A percentile compares a stretch with the other conserved stretches of the same genome.
phyloP scores from a whole-genome alignment of 2,329 filamentous ascomycete genomes.

The Celoporthe dispersa region DNA sequence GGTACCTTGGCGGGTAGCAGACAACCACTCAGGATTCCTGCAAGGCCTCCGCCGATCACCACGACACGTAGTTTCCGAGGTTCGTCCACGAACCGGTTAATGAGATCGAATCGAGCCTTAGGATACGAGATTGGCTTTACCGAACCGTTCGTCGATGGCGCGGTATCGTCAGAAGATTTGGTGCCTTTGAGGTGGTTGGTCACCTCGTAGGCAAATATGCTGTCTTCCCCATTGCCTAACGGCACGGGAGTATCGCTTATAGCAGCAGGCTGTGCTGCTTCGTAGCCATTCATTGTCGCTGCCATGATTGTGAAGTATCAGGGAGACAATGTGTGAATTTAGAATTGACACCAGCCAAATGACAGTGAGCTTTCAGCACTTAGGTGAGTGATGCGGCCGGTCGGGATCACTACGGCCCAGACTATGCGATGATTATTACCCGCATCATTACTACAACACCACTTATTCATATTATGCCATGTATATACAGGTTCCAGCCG shows the following conservation, averaged over 20 bases:
- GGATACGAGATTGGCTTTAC: constrained; percentile 25
- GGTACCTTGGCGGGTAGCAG: constrained; percentile 72
- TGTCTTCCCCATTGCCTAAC: constrained; percentile 3
- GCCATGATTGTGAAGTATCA: background rate
- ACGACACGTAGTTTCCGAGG: constrained; percentile 56
- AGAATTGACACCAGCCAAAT: background rate
- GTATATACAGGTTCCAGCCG: background rate
- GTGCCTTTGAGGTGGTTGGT: background rate
- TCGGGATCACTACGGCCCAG: background rate
- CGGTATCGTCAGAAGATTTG: background rate
- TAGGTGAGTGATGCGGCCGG: background rate
- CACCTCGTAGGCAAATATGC: background rate
- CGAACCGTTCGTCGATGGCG: background rate
- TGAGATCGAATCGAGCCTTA: constrained; percentile 35
- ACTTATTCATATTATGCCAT: background rate
- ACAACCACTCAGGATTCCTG: constrained; percentile 67
- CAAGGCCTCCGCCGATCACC: constrained; percentile 67
- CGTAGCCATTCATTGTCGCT: background rate
- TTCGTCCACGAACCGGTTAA: constrained; percentile 50
- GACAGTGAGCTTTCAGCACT: background rate
- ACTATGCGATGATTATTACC: background rate
- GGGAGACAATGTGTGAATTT: background rate
- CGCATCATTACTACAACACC: background rate
- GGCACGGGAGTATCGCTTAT: background rate
- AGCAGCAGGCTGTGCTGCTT: background rate